Percentiles rank a stretch among this genome's conserved stretches.
Evolutionary conservation across 805 yeast genomes (phyloP).

Genomic region (Kuraishia ogatae): DNA sequence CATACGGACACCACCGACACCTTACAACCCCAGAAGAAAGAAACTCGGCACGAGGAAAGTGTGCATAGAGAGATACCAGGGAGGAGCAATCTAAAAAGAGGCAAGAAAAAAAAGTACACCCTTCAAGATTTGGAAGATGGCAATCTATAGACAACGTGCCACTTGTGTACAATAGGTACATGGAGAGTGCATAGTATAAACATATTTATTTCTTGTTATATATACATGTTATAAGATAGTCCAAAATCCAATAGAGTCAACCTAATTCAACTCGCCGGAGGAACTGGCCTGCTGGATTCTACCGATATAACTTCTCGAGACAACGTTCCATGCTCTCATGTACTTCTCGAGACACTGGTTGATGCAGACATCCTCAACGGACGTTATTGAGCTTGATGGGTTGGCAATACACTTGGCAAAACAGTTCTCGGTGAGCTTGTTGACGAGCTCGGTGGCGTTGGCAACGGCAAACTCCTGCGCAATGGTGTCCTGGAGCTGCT

Average conservation of each 20-base stretch:
- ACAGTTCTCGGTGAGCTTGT: slow-evolving; percentile 80
- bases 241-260: not conserved
- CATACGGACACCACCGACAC: not conserved
- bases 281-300: slow-evolving; percentile 53
- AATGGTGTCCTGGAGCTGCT: slow-evolving; percentile 60
- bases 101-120: slow-evolving; percentile 1
- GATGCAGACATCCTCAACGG: slow-evolving; percentile 58
- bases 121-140: slow-evolving; percentile 1
- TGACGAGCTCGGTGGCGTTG: slow-evolving; percentile 81
- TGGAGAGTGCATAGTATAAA: not conserved
- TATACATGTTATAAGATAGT: not conserved
- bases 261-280: not conserved
- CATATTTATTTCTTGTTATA: not conserved
- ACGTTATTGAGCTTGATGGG: slow-evolving; percentile 43
- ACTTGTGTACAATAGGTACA: not conserved
- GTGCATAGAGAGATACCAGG: not conserved
- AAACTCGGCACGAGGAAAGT: not conserved
- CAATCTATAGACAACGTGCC: not conserved
- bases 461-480: slow-evolving; percentile 84
- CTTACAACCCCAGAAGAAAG: no score
- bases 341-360: slow-evolving; percentile 77
- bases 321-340: slow-evolving; percentile 84
- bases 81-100: not conserved
- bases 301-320: slow-evolving; percentile 67
- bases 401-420: slow-evolving; percentile 65